Conservation (phyloP, 164 flowering plant genomes). For the Aristolochia fimbriata region DNA sequence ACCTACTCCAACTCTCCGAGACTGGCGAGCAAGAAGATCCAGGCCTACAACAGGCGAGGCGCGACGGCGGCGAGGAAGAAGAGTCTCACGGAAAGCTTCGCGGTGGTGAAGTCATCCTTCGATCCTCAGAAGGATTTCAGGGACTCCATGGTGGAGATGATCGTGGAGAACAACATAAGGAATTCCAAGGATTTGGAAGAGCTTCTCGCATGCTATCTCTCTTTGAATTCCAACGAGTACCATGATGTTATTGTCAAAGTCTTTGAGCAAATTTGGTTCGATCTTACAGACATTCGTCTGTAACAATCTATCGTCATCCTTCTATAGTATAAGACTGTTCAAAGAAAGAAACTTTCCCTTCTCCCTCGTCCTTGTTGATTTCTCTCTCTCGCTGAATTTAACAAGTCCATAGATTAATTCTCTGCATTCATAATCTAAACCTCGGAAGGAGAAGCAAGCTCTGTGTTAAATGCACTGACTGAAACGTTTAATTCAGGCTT, state of each 20-base stretch:
- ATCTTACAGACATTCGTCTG: slow-evolving; percentile 23
- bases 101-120: slow-evolving; percentile 56
- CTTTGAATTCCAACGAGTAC: slow-evolving; percentile 61
- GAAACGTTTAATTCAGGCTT: no score
- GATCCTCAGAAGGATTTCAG: slow-evolving; percentile 72
- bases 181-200: slow-evolving; percentile 72
- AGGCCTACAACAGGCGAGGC: slow-evolving; percentile 7
- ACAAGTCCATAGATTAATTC: neutral
- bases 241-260: slow-evolving; percentile 73
- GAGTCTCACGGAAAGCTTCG: slow-evolving; percentile 52
- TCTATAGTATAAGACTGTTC: neutral
- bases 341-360: neutral
- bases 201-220: slow-evolving; percentile 78
- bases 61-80: slow-evolving; percentile 11
- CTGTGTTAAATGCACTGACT: no score
- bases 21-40: slow-evolving; percentile 25
- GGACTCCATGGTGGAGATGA: slow-evolving; percentile 94
- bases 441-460: no score
- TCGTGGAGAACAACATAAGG: slow-evolving; percentile 54
- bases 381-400: neutral
- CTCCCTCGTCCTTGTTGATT: neutral
- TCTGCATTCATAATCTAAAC: neutral
- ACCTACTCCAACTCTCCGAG: slow-evolving; percentile 47
- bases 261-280: slow-evolving; percentile 81
- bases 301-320: neutral